phyloP scores from a whole-genome alignment of 2,329 filamentous ascomycete species.

The Exophiala bonariae region DNA sequence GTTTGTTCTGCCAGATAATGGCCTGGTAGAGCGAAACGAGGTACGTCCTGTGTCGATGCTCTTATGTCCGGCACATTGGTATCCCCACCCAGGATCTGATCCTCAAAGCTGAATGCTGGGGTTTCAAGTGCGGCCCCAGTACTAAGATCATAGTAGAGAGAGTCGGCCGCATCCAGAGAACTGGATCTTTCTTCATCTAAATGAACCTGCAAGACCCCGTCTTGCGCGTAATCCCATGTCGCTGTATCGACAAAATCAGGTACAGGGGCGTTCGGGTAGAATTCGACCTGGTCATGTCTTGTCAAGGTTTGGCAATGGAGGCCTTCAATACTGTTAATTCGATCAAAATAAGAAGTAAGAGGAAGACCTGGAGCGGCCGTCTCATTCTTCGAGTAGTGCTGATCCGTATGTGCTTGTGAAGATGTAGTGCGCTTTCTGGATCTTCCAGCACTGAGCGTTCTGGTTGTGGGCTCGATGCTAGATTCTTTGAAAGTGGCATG shows the following conservation, averaged over 20 bases:
- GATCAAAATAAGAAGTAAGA: neutral
- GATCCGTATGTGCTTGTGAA: neutral
- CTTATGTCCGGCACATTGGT: neutral
- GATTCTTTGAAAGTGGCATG: neutral
- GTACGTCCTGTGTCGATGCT: neutral
- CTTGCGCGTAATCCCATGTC: neutral
- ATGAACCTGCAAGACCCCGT: neutral
- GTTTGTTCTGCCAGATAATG: slow-evolving; percentile 35
- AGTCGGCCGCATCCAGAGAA: neutral
- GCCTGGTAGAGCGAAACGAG: neutral
- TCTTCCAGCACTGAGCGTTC: neutral
- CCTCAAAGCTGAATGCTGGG: neutral
- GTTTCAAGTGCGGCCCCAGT: neutral
- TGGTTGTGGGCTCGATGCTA: neutral
- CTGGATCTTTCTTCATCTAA: neutral
- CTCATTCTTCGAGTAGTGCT: neutral
- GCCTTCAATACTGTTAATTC: neutral
- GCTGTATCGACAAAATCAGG: neutral
- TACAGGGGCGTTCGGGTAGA: neutral
- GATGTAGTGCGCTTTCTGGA: neutral
- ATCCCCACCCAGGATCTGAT: neutral
- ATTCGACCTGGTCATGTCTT: neutral
- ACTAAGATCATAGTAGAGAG: neutral
- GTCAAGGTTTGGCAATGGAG: neutral
- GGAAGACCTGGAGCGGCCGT: neutral